Evolutionary conservation across 1,284 basidiomycete genomes (phyloP).

Genomic region (Porphyrellus sp.): DNA sequence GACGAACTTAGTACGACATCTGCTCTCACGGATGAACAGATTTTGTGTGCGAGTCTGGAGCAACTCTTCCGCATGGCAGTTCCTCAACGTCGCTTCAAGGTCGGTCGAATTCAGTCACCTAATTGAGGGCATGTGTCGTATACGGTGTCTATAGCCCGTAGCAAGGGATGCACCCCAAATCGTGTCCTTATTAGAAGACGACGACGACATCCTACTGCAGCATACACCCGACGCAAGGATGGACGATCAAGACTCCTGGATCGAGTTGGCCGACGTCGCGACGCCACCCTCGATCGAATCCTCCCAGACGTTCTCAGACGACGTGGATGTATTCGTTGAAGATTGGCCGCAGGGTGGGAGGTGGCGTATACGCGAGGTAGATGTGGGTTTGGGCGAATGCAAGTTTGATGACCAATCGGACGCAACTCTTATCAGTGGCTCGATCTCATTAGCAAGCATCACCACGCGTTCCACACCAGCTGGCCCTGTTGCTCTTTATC

Average conservation of each 20-base stretch:
- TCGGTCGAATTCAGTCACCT: conserved; percentile 27
- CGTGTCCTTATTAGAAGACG: conserved; percentile 10
- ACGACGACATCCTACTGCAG: conserved; percentile 26
- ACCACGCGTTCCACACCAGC: conserved; percentile 15
- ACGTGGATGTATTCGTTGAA: conserved; percentile 14
- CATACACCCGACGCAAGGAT: conserved; percentile 5
- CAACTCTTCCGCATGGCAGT: conserved; percentile 44
- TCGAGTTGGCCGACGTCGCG: conserved; percentile 15
- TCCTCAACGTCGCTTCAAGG: conserved; percentile 51
- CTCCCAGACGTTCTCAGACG: conserved; percentile 6
- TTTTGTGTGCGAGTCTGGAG: conserved; percentile 47
- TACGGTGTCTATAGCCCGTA: conserved; percentile 15
- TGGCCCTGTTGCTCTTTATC: conserved; percentile 17
- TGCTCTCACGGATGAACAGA: conserved; percentile 36
- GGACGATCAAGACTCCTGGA: conserved; percentile 17
- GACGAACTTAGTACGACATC: conserved; percentile 14
- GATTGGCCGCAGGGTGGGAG: conserved; percentile 15
- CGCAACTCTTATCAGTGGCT: conserved; percentile 29
- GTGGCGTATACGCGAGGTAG: conserved; percentile 15
- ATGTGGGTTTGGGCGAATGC: conserved; percentile 5
- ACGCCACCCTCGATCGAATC: conserved; percentile 5
- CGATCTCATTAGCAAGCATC: conserved; percentile 16
- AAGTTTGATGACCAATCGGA: conserved; percentile 18
- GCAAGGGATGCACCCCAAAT: conserved; percentile 4
- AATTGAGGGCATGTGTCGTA: conserved; percentile 1